Conservation (phyloP, 768 basidiomycete species). For the Rhodosporidiobolus sp. region DNA sequence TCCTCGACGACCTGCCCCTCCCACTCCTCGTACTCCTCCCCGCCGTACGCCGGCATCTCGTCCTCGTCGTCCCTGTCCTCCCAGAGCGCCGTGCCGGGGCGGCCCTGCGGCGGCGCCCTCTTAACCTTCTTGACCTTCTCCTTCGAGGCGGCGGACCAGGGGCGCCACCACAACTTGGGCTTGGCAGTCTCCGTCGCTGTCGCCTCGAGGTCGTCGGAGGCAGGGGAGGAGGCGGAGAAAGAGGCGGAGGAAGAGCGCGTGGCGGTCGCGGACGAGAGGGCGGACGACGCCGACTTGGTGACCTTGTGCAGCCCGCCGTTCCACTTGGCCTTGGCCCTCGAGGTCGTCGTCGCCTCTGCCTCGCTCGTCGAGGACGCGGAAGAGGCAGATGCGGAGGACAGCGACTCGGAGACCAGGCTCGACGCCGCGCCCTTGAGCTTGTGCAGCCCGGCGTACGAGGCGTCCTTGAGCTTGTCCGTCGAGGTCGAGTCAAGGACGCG, state of each 20-base stretch:
- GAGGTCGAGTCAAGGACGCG: no score
- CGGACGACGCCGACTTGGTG: background rate
- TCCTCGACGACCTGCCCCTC: background rate
- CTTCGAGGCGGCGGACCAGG: background rate
- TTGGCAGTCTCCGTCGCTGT: background rate
- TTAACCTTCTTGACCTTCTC: background rate
- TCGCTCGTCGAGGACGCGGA: background rate
- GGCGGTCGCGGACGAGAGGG: background rate
- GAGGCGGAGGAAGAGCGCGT: background rate
- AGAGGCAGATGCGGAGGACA: background rate
- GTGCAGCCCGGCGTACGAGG: background rate
- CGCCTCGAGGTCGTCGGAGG: no score
- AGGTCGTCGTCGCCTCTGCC: background rate
- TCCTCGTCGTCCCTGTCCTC: background rate
- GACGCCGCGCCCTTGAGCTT: background rate
- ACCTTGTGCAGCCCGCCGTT: slow-evolving; percentile 9
- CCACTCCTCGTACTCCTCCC: background rate
- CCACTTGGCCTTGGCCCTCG: background rate
- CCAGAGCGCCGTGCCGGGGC: slow-evolving; percentile 14
- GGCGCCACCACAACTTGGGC: background rate
- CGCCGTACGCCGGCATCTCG: background rate
- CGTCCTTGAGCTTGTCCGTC: background rate
- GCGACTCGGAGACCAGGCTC: background rate
- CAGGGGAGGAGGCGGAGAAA: background rate
- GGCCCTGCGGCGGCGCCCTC: slow-evolving; percentile 15